Evolutionary conservation across 495 filamentous ascomycete species (phyloP).

Genomic region (Lichina pygmaea): DNA sequence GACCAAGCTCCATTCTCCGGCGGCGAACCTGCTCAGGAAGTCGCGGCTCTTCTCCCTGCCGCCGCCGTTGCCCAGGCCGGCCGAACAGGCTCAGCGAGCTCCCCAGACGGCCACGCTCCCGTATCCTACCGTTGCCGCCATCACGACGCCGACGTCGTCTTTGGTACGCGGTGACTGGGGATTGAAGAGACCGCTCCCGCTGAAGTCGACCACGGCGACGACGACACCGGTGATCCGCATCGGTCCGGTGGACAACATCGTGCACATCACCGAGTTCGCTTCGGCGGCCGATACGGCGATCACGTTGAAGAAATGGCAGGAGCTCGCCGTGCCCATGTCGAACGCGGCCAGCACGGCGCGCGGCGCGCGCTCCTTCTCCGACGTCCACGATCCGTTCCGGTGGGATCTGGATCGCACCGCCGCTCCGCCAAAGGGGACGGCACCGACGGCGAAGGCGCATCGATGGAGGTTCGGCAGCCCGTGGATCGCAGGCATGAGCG

Average conservation of each 20-base stretch:
- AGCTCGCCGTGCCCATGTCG: slow-evolving; percentile 41
- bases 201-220: slow-evolving; percentile 42
- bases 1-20: slow-evolving; percentile 24
- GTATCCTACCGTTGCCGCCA: slow-evolving; percentile 60
- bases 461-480: slow-evolving; percentile 61
- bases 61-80: slow-evolving; percentile 16
- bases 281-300: slow-evolving; percentile 60
- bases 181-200: slow-evolving; percentile 61
- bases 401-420: background rate
- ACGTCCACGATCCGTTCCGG: background rate
- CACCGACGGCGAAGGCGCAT: background rate
- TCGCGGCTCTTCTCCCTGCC: slow-evolving; percentile 41
- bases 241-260: slow-evolving; percentile 50
- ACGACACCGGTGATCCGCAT: slow-evolving; percentile 45
- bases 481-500: slow-evolving; percentile 50
- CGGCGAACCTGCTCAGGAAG: slow-evolving; percentile 33
- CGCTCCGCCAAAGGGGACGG: background rate
- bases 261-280: slow-evolving; percentile 78
- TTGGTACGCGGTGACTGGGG: slow-evolving; percentile 74
- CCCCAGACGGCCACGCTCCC: slow-evolving; percentile 44
- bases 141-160: slow-evolving; percentile 57
- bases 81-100: slow-evolving; percentile 15
- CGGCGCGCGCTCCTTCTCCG: too few relatives aligned
- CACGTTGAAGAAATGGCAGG: slow-evolving; percentile 68
- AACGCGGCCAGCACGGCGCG: background rate